Evolutionary conservation across 257 asterid genomes (phyloP).

Genomic region (Nicotiana tomentosiformis): DNA sequence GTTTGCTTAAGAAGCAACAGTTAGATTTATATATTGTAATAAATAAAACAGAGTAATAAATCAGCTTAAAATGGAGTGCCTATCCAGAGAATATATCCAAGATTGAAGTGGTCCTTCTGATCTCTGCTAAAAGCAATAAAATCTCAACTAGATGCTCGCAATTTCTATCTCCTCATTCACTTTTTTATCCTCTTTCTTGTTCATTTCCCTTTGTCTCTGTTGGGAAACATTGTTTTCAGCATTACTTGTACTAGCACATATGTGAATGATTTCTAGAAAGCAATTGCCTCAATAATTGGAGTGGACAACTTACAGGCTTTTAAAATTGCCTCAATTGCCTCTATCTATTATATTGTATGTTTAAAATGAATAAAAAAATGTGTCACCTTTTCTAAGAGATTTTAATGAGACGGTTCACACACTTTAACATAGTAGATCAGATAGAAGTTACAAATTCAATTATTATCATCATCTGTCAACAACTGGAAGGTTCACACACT

Average conservation of each 20-base stretch:
- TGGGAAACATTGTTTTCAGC: background rate
- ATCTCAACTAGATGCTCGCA: background rate
- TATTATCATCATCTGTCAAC: background rate
- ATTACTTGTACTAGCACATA: background rate
- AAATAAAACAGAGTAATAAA: background rate
- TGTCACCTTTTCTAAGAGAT: background rate
- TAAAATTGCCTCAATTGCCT: no score
- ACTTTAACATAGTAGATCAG: background rate
- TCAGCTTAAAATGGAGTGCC: background rate
- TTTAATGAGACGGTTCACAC: background rate
- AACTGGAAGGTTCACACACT: background rate
- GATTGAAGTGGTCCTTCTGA: background rate
- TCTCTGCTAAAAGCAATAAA: background rate
- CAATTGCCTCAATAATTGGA: background rate
- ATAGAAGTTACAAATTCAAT: background rate
- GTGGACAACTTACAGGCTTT: background rate
- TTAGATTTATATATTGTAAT: background rate
- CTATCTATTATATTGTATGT: background rate
- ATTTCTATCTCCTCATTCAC: background rate
- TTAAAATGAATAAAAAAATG: background rate
- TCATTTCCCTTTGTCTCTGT: background rate
- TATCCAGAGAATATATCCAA: background rate
- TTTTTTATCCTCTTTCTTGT: background rate
- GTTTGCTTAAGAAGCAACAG: background rate
- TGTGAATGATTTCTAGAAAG: background rate